Conservation (phyloP, 2,329 filamentous ascomycete species). For the Talaromyces sp. region DNA sequence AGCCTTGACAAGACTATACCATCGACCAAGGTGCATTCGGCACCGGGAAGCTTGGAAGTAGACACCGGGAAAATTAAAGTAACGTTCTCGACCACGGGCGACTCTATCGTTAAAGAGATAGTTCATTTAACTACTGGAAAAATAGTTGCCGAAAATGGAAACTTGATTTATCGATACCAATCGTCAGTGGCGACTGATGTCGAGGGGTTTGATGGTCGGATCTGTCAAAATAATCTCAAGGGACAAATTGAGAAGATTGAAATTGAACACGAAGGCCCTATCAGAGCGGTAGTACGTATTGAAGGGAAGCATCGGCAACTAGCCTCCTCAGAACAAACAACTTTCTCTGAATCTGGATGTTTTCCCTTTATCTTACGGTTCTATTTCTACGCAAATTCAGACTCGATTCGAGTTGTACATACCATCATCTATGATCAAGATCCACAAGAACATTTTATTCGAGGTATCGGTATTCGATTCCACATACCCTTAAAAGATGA, state of each 20-base stretch:
- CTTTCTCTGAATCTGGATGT: conserved; percentile 33
- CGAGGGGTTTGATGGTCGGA: conserved; percentile 25
- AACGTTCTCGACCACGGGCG: conserved; percentile 45
- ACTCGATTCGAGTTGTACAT: conserved; percentile 55
- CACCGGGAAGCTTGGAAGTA: conserved; percentile 35
- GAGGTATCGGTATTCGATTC: conserved; percentile 55
- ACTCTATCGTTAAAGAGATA: conserved; percentile 40
- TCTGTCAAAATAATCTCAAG: conserved; percentile 39
- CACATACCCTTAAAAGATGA: conserved; percentile 53
- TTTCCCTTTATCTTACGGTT: conserved; percentile 57
- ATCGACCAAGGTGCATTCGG: background rate
- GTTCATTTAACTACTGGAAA: conserved; percentile 40
- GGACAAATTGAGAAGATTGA: conserved; percentile 53
- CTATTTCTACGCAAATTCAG: conserved; percentile 58
- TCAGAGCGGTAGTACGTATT: conserved; percentile 50
- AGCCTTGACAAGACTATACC: background rate
- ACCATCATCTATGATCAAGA: conserved; percentile 56
- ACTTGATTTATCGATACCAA: conserved; percentile 54
- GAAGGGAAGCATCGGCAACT: conserved; percentile 37
- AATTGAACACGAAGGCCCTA: conserved; percentile 43
- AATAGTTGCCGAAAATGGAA: conserved; percentile 45
- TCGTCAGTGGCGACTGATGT: conserved; percentile 43
- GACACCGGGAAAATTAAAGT: conserved; percentile 47
- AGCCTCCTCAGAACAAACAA: conserved; percentile 21
- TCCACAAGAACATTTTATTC: conserved; percentile 50